Percentiles rank a stretch among this genome's conserved stretches.
Evolutionary conservation across 2,329 filamentous ascomycete species (phyloP).

Genomic region (Aureobasidium sp.): DNA sequence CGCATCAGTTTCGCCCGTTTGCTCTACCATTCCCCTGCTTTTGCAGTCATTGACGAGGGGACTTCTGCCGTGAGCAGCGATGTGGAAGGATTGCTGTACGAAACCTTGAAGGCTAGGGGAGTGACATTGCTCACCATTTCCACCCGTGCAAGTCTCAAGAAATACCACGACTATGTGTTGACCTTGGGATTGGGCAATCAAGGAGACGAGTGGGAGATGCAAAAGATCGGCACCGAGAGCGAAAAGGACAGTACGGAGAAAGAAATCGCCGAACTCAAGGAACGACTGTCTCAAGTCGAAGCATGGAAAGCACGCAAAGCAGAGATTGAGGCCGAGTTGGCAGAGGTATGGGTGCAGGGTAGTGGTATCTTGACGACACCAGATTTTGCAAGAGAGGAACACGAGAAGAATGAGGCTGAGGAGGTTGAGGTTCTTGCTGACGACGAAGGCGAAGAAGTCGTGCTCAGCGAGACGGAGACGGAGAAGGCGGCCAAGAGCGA

Average conservation of each 20-base stretch:
- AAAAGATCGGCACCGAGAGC: conserved; percentile 84
- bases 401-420: background rate
- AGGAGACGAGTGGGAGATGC: conserved; percentile 85
- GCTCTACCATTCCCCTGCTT: conserved; percentile 89
- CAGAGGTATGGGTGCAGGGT: conserved; percentile 52
- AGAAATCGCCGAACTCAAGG: conserved; percentile 77
- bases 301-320: conserved; percentile 70
- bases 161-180: conserved; percentile 90
- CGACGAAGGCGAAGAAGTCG: background rate
- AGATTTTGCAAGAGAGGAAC: conserved; percentile 26
- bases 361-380: conserved; percentile 34
- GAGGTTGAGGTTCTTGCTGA: background rate
- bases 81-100: conserved; percentile 88
- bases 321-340: conserved; percentile 78
- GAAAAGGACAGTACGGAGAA: conserved; percentile 92
- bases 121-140: conserved; percentile 96
- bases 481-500: background rate
- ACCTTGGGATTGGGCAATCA: conserved; percentile 72
- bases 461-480: conserved; percentile 1
- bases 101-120: conserved; percentile 83
- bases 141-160: conserved; percentile 87
- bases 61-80: conserved; percentile 91
- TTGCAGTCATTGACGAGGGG: conserved; percentile 91
- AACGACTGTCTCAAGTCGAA: conserved; percentile 73
- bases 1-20: conserved; percentile 84